Percentiles rank a stretch among this genome's conserved stretches.
Conservation (phyloP, 495 filamentous ascomycete species). For the Rhypophila decipiens region DNA sequence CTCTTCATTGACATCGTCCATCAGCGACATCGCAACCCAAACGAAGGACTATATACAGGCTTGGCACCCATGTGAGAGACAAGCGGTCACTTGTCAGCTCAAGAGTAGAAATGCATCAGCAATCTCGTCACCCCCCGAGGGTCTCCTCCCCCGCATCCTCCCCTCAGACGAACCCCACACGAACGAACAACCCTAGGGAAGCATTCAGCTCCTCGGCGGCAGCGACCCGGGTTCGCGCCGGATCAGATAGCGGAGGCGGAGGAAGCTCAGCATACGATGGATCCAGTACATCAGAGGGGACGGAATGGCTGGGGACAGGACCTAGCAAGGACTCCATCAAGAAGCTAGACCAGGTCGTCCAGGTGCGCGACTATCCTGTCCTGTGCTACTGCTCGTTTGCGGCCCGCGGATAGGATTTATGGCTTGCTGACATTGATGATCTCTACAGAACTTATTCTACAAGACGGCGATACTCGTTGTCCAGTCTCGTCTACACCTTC, state of each 20-base stretch:
- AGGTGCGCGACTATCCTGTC: constrained; percentile 48
- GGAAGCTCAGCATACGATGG: constrained; percentile 28
- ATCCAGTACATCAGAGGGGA: constrained; percentile 28
- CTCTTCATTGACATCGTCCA: too few species aligned
- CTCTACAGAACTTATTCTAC: constrained; percentile 75
- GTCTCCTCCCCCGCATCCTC: constrained; percentile 61
- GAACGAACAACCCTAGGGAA: constrained; percentile 69
- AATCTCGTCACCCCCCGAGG: constrained; percentile 63
- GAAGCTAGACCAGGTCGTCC: constrained; percentile 85
- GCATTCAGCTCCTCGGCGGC: too few species aligned
- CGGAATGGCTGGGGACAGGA: constrained; percentile 40
- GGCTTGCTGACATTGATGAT: too few species aligned
- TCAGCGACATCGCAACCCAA: too few species aligned
- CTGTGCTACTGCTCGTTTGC: not conserved
- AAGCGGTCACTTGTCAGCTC: not conserved
- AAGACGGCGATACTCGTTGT: constrained; percentile 85
- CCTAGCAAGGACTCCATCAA: constrained; percentile 55
- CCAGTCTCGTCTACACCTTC: constrained; percentile 65
- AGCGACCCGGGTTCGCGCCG: constrained; percentile 26
- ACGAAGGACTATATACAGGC: too few species aligned
- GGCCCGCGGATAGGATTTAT: too few species aligned
- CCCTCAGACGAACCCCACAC: constrained; percentile 57
- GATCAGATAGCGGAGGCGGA: constrained; percentile 28
- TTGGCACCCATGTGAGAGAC: constrained; percentile 17
- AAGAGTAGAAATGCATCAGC: constrained; percentile 72